Evolutionary conservation across 1,139 yeast genomes (phyloP), one percentile per base, ranked within the genome.

Genomic region (Hansenula anomala): DNA sequence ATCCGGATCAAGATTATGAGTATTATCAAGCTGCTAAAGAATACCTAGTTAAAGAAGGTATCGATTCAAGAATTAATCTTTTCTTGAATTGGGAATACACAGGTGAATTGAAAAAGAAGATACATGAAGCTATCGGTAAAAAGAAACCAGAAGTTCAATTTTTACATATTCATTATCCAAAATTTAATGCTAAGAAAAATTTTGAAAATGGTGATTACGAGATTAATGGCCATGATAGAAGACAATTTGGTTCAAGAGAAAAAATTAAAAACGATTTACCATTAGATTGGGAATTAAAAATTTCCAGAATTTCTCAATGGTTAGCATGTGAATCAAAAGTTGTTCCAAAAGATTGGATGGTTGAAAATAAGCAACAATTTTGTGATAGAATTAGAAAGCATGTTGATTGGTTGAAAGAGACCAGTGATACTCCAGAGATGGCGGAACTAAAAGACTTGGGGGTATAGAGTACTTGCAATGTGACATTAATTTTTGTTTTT

Each of bases 81-180:
- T 51, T 45, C 28, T 39, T 52, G 33, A 52, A 51, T 37, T 38
- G 41, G 40, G 54, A 39, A 35, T 47, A 34, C 40, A 48, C 44
- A 44, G 48, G 36, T 42, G 45, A 33, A 25, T 41, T 49, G 42
- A 50, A 47, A 32, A 46, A 41, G 26, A 56, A 50, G 33, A 46
- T 58, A 26, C 51, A 52, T n/a, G 42, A 60, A 15, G 46, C 55
- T 13, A 51, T 52, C 28, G 46, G 50, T 14, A 58, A 58, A 17
- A 13, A 34, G 4, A 47, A 44, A 18, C 73, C 79, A 1, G 58
- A 67, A 13, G 63, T 72, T 34, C 61, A 75, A 48, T 77, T 78
- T 48, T 67, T 78, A 40, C 84, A 78, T 48, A 69, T 78, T 38
- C 78, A 76, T 52, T 69, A 67, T 57, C 80, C 80, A 27, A 77